Evolutionary conservation across 345 rosid genomes (phyloP).

Genomic region (Psidium guajava): DNA sequence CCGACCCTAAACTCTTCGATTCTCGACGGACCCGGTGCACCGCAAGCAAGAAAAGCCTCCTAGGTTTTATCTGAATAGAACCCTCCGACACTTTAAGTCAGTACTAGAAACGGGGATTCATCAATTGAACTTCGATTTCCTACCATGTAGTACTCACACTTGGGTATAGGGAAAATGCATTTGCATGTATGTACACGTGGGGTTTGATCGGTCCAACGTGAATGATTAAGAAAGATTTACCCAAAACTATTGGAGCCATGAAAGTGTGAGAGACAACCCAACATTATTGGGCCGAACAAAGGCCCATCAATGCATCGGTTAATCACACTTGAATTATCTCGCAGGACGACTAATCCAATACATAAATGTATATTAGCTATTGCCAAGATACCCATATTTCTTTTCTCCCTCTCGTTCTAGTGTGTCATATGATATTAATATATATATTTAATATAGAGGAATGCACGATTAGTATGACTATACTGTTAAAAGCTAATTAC

Average conservation of each 20-base stretch:
- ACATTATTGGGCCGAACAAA: neutral
- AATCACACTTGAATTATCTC: neutral
- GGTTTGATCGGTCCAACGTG: neutral
- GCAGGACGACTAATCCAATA: neutral
- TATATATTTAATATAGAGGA: neutral
- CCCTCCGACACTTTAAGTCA: neutral
- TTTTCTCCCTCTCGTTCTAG: neutral
- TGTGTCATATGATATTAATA: neutral
- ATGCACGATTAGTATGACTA: neutral
- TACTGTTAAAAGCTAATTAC: neutral
- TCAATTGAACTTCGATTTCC: neutral
- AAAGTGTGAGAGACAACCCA: neutral
- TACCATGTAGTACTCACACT: neutral
- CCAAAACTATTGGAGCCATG: neutral
- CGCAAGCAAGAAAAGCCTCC: neutral
- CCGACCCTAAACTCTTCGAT: neutral
- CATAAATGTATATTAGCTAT: neutral
- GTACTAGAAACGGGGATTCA: neutral
- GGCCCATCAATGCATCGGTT: neutral
- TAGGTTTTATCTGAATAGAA: neutral
- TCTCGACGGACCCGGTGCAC: neutral
- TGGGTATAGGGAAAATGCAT: neutral
- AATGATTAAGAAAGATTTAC: neutral
- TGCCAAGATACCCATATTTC: neutral
- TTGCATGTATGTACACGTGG: neutral